Evolutionary conservation across 2,329 filamentous ascomycete genomes (phyloP), one percentile per base, ranked within the genome.

Genomic region (Cladophialophora immunda): DNA sequence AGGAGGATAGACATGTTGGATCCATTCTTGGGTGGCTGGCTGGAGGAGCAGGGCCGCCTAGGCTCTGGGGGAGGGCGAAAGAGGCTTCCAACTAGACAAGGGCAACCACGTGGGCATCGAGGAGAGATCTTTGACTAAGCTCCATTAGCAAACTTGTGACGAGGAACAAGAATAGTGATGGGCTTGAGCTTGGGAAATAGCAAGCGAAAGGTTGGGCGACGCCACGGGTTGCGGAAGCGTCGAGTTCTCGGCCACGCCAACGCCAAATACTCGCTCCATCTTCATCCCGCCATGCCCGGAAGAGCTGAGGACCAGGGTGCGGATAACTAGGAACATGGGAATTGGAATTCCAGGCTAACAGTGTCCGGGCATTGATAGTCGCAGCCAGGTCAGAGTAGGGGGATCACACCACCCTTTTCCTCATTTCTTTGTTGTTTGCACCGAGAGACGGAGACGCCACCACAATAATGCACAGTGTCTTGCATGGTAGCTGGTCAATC

Each of bases 321-420:
- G 45, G 22, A 50, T 19, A 19, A 19, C 17, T 17, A 41, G 38
- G 38, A 19, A 50, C 19, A 50, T 11, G 45, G 41, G 45, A 50
- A 50, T 25, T 50, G 45, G 22, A 50, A 50, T 50, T 50, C 45
- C 45, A 50, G 45, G 4, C 45, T 50, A 50, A 19, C 45, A 50
- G 17, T 3, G 45, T 19, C 9, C 7, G 8, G 5, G 3, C 22
- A 25, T 50, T 25, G 45, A 50, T 50, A 50, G 45, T 50, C 45
- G 45, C 45, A 11, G 22, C 45, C 45, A 50, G 25, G 22, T 19
- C 45, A 50, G 25, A 11, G 19, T 9, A n/a, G 19, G 19, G 22
- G 17, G 45, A 25, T 25, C 45, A 50, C 19, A 25, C 45, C 45
- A 50, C 45, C 45, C 5, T 13, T 11, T 50, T 25, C 45, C 8